Percentiles rank a stretch among this genome's conserved stretches.
phyloP scores from a whole-genome alignment of 441 rosid genomes.

The Mallotus repandus region DNA sequence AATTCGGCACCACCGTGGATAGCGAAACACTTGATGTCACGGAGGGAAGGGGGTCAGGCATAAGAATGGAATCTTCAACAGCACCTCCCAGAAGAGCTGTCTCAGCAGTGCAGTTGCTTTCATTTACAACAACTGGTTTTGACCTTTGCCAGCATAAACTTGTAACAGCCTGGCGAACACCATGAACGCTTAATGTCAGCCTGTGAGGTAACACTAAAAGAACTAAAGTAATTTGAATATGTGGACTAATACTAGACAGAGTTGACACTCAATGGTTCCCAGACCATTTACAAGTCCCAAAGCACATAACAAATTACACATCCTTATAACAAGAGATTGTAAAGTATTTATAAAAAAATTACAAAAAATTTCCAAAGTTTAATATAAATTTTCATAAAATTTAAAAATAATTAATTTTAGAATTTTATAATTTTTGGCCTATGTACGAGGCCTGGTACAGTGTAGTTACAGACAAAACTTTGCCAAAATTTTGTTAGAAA shows the following conservation, averaged over 20 bases:
- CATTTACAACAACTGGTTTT: constrained; percentile 78
- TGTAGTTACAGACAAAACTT: too few relatives aligned
- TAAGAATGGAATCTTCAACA: constrained; percentile 81
- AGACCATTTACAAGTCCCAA: neutral
- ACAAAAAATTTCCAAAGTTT: too few relatives aligned
- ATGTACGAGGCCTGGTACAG: too few relatives aligned
- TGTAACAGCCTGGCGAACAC: constrained; percentile 71
- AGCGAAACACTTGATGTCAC: constrained; percentile 51
- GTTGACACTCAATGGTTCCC: neutral
- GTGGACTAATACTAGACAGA: neutral
- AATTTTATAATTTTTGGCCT: too few relatives aligned
- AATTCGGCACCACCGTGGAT: constrained; percentile 46
- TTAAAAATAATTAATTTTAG: too few relatives aligned
- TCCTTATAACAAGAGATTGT: neutral
- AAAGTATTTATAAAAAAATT: too few relatives aligned
- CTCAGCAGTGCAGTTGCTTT: constrained; percentile 71
- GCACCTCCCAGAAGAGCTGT: constrained; percentile 89
- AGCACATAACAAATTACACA: neutral
- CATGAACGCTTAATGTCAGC: constrained; percentile 23
- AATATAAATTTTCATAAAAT: too few relatives aligned
- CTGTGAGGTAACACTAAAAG: constrained; percentile 1
- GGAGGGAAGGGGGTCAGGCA: constrained; percentile 99
- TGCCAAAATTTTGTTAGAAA: too few relatives aligned
- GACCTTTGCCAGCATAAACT: constrained; percentile 99
- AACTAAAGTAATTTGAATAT: constrained; percentile 11